phyloP scores from a whole-genome alignment of 2,329 filamentous ascomycete genomes.

The Pseudogymnoascus sp. region DNA sequence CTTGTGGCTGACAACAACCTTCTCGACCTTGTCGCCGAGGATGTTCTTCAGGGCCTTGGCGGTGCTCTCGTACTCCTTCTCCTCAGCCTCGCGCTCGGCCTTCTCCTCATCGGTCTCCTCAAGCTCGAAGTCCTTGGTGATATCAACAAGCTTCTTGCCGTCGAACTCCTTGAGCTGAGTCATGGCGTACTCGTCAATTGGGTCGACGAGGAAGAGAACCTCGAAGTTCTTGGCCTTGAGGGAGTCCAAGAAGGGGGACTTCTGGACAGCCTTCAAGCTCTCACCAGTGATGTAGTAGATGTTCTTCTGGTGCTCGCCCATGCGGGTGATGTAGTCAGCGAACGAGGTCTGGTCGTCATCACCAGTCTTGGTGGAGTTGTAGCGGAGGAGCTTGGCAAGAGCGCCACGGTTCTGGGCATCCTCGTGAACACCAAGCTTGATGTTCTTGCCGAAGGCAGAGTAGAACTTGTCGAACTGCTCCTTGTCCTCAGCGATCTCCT shows the following conservation, averaged over 20 bases:
- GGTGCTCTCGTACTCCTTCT: constrained; percentile 95
- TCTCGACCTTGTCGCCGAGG: constrained; percentile 98
- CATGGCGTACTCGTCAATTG: constrained; percentile 99
- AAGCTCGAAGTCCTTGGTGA: constrained; percentile 99
- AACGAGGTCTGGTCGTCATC: constrained; percentile 88
- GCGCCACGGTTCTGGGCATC: constrained; percentile 90
- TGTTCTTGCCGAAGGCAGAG: constrained; percentile 98
- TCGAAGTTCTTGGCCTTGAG: constrained; percentile 99
- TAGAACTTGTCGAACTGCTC: constrained; percentile 99
- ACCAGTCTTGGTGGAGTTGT: constrained; percentile 97
- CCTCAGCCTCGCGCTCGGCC: constrained; percentile 85
- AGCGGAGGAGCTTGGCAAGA: constrained; percentile 97
- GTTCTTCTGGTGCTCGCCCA: constrained; percentile 99
- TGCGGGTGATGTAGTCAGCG: constrained; percentile 95
- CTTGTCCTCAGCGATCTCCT: constrained; percentile 97
- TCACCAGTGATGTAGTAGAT: constrained; percentile 99
- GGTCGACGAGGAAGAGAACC: constrained; percentile 98
- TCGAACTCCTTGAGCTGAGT: constrained; percentile 99
- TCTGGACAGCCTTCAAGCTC: constrained; percentile 94
- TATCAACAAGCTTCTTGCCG: constrained; percentile 99
- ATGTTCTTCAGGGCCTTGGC: constrained; percentile 99
- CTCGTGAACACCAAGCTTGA: constrained; percentile 99
- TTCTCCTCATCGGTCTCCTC: constrained; percentile 99
- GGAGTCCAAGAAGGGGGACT: constrained; percentile 97
- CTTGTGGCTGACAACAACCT: constrained; percentile 99